Evolutionary conservation across 2,329 filamentous ascomycete species (phyloP), one percentile per base, ranked within the genome.

Genomic region (Xylariomycetidae sp.): DNA sequence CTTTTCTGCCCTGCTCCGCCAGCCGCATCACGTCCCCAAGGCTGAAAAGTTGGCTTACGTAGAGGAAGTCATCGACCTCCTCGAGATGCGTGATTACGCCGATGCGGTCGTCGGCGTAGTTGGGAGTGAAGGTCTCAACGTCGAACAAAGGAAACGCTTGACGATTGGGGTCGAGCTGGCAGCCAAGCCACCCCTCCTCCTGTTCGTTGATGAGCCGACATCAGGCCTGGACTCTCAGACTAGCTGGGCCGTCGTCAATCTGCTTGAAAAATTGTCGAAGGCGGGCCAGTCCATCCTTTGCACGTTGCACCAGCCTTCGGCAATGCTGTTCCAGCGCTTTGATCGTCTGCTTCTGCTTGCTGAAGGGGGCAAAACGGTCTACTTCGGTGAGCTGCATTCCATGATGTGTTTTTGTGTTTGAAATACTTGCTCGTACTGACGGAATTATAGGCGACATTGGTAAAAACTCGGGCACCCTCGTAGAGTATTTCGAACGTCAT

Each of bases 81-180:
- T 86, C 1, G 82, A 86, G 49, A 80, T 86, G 72, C 64, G 71
- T n/a, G 66, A 73, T 4, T 76, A 85, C 26, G 79, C 80, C 2
- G 76, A 78, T 5, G 80, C 81, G 2, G 73, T 71, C 0, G 78
- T 85, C 5, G 81, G 81, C 15, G 61, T 60, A 0, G 59, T 70
- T 1, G 77, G 78, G 4, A n/a, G n/a, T n/a, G 64, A 70, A 25
- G 80, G 81, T 2, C 61, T 82, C 4, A 78, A 79, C 38, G 67
- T 71, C 16, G 77, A 80, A 45, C 74, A 78, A 46, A 58, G 72
- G 7, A 77, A 77, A 50, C 57, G 71, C 3, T 52, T 77, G 3
- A 77, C 74, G 0, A 76, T 77, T 25, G 72, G 67, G 8, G 71
- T 75, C 4, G 72, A 77, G 40, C 55, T 78, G 4, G 74, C 72